Conservation (phyloP, 2,329 filamentous ascomycete species). For the Fusarium foetens region DNA sequence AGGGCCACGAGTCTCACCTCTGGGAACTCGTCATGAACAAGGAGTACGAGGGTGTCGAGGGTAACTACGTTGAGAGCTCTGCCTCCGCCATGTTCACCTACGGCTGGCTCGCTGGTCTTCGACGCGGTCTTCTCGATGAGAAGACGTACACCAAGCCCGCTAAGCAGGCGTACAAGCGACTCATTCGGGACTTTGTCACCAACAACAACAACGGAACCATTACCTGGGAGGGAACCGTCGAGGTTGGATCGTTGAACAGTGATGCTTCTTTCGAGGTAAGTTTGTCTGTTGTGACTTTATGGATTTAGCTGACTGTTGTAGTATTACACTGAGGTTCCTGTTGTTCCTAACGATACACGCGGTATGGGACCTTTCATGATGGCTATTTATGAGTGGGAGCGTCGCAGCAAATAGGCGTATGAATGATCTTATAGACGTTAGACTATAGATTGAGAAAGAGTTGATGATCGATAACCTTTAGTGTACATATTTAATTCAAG, state of each 20-base stretch:
- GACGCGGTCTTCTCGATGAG: constrained; percentile 43
- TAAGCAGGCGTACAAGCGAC: constrained; percentile 45
- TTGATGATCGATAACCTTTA: not conserved
- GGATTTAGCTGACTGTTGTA: not conserved
- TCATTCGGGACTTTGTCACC: constrained; percentile 58
- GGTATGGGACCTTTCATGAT: constrained; percentile 46
- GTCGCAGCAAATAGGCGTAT: constrained; percentile 16
- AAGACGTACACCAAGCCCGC: constrained; percentile 36
- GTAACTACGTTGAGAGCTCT: constrained; percentile 71
- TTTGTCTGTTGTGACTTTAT: not conserved
- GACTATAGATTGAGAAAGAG: constrained; percentile 4
- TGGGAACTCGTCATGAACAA: constrained; percentile 69
- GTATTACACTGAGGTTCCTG: constrained; percentile 45
- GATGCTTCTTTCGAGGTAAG: constrained; percentile 61
- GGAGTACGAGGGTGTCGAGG: constrained; percentile 56
- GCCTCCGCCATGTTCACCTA: constrained; percentile 68
- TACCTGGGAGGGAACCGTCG: constrained; percentile 62
- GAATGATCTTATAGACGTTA: constrained; percentile 1
- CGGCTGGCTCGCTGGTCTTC: constrained; percentile 58
- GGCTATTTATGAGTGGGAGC: constrained; percentile 45
- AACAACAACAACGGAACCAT: constrained; percentile 59
- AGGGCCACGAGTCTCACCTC: constrained; percentile 58
- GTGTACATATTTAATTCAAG: not conserved
- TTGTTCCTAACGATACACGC: constrained; percentile 44
- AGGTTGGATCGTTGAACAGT: constrained; percentile 61